Percentiles rank a stretch among this genome's conserved stretches.
These are phyloP conservation scores for Rosa hybrid DNA, from an alignment of 331 rosid genomes.

Conservation along the genomic window DNA sequence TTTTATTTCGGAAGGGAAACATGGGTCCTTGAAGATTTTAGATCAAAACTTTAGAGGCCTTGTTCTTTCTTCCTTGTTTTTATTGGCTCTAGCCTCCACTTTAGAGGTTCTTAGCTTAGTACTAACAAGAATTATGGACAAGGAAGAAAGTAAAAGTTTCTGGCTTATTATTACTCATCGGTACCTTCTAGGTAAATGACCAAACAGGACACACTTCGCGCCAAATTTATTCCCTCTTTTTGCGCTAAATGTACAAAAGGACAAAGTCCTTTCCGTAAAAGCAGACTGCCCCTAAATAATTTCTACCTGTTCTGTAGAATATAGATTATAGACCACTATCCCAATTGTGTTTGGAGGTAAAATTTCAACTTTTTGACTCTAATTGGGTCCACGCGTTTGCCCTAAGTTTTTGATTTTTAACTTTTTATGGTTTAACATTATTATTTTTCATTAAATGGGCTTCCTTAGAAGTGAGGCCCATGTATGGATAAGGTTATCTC, in stretches of 20 bases:
- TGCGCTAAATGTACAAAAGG: neutral
- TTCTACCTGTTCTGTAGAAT: neutral
- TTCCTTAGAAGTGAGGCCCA: neutral
- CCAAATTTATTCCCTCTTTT: neutral
- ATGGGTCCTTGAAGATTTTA: neutral
- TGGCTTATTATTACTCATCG: neutral
- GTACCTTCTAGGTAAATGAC: neutral
- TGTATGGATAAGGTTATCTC: neutral
- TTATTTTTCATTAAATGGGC: neutral
- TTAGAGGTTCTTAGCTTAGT: neutral
- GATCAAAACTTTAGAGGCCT: neutral
- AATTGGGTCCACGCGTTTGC: constrained; percentile 20
- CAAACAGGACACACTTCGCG: neutral
- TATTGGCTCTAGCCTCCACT: neutral
- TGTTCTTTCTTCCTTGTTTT: neutral
- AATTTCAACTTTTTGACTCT: neutral
- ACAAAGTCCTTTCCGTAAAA: neutral
- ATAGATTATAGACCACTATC: neutral
- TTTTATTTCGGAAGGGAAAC: neutral
- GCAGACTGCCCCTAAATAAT: neutral
- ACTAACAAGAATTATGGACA: neutral
- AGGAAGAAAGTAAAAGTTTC: neutral
- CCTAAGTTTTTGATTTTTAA: neutral
- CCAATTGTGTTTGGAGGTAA: neutral
- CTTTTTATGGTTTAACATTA: too few relatives aligned